Conservation (phyloP, 371 early-diverging fungal species). For the Mortierella sp. region DNA sequence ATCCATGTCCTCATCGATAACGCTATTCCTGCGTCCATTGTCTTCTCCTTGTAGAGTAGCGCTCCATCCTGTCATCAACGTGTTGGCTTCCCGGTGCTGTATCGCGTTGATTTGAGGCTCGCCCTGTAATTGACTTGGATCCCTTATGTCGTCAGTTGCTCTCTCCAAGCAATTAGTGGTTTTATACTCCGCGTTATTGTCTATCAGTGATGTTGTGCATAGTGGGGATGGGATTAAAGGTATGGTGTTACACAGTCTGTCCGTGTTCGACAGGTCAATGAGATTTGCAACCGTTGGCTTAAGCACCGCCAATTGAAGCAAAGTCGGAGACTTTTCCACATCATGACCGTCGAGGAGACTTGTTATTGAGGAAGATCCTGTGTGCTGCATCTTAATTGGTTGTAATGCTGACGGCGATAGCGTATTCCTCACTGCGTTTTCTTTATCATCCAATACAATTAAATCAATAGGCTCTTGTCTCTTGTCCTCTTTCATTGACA, state of each 20-base stretch:
- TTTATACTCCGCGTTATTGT: neutral
- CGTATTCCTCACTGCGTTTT: neutral
- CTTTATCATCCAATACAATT: conserved; percentile 24
- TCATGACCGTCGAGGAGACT: conserved; percentile 23
- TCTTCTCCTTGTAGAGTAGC: neutral
- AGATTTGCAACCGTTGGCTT: conserved; percentile 1
- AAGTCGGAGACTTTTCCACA: neutral
- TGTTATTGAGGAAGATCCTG: conserved; percentile 3
- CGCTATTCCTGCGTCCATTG: neutral
- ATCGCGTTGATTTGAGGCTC: neutral
- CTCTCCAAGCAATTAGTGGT: neutral
- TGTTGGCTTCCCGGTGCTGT: neutral
- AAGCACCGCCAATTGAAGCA: conserved; percentile 10
- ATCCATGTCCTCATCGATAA: conserved; percentile 1
- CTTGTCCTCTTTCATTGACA: neutral
- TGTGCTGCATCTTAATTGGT: neutral
- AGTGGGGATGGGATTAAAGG: neutral
- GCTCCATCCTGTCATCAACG: neutral
- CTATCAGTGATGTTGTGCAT: neutral
- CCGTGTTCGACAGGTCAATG: conserved; percentile 15
- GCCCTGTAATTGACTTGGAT: no score
- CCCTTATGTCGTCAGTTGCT: no score
- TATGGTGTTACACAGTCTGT: neutral
- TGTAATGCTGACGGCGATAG: neutral
- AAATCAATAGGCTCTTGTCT: conserved; percentile 10